These are phyloP conservation scores for Albizia julibrissin DNA, from an alignment of 306 rosid genomes.

Conservation along the genomic window DNA sequence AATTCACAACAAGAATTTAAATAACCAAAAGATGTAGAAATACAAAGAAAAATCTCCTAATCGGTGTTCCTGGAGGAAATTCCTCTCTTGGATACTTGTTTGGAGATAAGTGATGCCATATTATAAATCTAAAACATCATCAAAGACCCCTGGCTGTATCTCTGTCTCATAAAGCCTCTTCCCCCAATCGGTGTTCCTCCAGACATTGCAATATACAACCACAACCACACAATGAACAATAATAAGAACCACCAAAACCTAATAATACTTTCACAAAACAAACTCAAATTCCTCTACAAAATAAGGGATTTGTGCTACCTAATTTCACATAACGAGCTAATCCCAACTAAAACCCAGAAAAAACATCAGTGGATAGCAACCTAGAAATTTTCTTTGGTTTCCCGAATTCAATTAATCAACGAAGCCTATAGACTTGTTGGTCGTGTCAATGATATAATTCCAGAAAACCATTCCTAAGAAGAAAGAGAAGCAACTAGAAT, in stretches of 20 bases:
- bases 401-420: constrained; percentile 24
- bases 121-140: too few species aligned
- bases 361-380: neutral
- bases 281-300: constrained; percentile 25
- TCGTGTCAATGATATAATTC: neutral
- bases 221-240: neutral
- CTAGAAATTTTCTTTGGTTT: constrained; percentile 27
- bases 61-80: constrained; percentile 65
- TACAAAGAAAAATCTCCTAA: too few species aligned
- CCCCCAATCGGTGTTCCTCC: constrained; percentile 85
- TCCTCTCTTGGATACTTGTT: constrained; percentile 87
- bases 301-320: constrained; percentile 21
- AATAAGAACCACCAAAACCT: constrained; percentile 39
- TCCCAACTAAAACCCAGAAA: neutral
- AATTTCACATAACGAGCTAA: constrained; percentile 9
- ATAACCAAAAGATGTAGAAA: too few species aligned
- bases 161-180: constrained; percentile 84
- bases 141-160: constrained; percentile 78
- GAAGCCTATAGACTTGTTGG: neutral
- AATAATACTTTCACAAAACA: constrained; percentile 32
- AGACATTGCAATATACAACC: constrained; percentile 54
- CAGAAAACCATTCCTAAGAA: neutral
- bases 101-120: constrained; percentile 59
- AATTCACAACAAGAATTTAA: too few species aligned
- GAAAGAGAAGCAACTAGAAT: too few species aligned